Percentiles rank a stretch among this genome's conserved stretches.
Evolutionary conservation across 1,139 yeast species (phyloP).

Genomic region (Magnusiomyces fungicola): DNA sequence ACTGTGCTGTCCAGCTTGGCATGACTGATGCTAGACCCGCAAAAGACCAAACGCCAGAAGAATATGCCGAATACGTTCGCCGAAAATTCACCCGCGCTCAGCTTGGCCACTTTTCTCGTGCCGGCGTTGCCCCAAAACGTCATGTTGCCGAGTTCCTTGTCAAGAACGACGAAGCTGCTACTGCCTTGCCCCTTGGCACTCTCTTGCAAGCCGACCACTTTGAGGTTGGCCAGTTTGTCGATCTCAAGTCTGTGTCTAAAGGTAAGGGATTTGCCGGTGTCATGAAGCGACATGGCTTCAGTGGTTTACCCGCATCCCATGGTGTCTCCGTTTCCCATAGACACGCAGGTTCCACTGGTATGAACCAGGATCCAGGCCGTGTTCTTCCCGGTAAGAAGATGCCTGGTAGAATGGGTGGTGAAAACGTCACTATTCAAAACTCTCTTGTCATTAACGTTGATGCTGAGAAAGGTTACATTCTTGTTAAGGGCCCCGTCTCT

Average conservation of each 20-base stretch:
- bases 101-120: slow-evolving; percentile 74
- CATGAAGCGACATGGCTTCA: slow-evolving; percentile 92
- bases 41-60: slow-evolving; percentile 33
- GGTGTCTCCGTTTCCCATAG: slow-evolving; percentile 95
- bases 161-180: slow-evolving; percentile 52
- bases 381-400: slow-evolving; percentile 94
- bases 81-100: slow-evolving; percentile 57
- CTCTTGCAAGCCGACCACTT: slow-evolving; percentile 78
- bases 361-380: slow-evolving; percentile 92
- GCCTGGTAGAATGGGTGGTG: slow-evolving; percentile 96
- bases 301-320: slow-evolving; percentile 87
- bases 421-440: slow-evolving; percentile 67
- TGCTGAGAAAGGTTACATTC: slow-evolving; percentile 69
- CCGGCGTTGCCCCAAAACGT: slow-evolving; percentile 78
- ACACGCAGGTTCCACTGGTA: slow-evolving; percentile 97
- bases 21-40: slow-evolving; percentile 27
- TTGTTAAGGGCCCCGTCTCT: slow-evolving; percentile 85
- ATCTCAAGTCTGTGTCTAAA: slow-evolving; percentile 67
- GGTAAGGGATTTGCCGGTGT: slow-evolving; percentile 99
- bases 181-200: slow-evolving; percentile 59
- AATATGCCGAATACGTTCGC: slow-evolving; percentile 40
- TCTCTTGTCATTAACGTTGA: slow-evolving; percentile 71
- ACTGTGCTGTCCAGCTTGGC: slow-evolving; percentile 84
- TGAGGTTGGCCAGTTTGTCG: slow-evolving; percentile 75
- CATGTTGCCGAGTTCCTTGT: slow-evolving; percentile 73